Evolutionary conservation across 192 early-diverging fungal species (phyloP), one percentile per base, ranked within the genome.

Genomic region (Lobosporangium transversale): DNA sequence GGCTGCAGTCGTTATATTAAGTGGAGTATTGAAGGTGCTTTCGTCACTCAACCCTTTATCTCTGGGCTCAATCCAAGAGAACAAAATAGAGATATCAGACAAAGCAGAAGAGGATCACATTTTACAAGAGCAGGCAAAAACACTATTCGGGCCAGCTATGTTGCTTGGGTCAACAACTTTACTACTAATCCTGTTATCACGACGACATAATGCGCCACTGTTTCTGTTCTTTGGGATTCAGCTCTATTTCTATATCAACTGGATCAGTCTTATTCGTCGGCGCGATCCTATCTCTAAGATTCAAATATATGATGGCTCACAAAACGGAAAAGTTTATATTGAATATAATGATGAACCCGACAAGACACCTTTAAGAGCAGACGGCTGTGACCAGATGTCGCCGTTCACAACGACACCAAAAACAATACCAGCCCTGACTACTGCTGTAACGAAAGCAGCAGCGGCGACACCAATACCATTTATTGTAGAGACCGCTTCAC

Each of bases 131-230:
- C 32, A 35, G 23, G 42, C 43, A 0, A 33, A 48, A 58, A 23
- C 33, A 24, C 37, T 66, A 8, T 82, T 79, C 53, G 31, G 36
- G 30, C 65, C 75, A 21, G 50, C 36, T 8, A 40, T 85, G 40
- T 23, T 81, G 24, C 55, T 92, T 51, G 76, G 81, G 10, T 54
- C 80, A 3, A 52, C 80, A 5, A 83, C 87, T 49, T 85, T 88
- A 18, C 48, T 93, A n/a, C 47, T 93, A 43, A 62, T 90, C 26
- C 81, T 93, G 45, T 75, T 93, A 5, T 79, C 86, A 7, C 82
- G 86, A 11, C 78, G 87, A 32, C 88, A 92, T 66, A 88, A 91
- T 69, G 82, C 87, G 5, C 58, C 83, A 3, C 44, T 91, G 43
- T 90, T 87, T 64, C 59, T 63, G 2, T 45, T 91, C 40, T 92